Percentiles rank a stretch among this genome's conserved stretches.
These are phyloP conservation scores for Skeletonema costatum DNA, from an alignment of 108 stramenopile genomes.

Conservation along the genomic window DNA sequence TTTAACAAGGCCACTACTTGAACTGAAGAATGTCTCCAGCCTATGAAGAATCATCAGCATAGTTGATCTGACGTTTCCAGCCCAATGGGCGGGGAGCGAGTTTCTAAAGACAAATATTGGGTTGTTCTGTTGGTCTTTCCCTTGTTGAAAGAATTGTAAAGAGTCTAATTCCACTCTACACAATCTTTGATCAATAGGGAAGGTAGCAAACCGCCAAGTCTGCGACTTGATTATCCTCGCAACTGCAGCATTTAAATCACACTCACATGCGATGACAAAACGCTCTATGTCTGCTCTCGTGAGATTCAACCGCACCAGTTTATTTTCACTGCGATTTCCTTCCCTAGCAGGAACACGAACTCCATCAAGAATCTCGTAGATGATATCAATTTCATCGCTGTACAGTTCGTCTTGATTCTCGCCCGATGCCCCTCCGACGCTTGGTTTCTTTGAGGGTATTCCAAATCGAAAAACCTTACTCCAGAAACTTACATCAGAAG, in stretches of 20 bases:
- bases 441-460: neutral
- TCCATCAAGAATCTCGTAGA: slow-evolving; percentile 43
- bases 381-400: slow-evolving; percentile 33
- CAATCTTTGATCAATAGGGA: slow-evolving; percentile 62
- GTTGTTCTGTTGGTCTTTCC: slow-evolving; percentile 53
- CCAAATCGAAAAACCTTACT: neutral
- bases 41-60: slow-evolving; percentile 59
- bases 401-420: slow-evolving; percentile 20
- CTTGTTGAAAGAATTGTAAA: slow-evolving; percentile 79
- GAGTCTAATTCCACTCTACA: slow-evolving; percentile 71
- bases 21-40: slow-evolving; percentile 50
- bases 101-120: slow-evolving; percentile 81
- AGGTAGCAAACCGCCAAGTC: slow-evolving; percentile 64
- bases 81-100: slow-evolving; percentile 66
- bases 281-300: slow-evolving; percentile 54
- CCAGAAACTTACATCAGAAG: neutral
- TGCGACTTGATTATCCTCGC: slow-evolving; percentile 60
- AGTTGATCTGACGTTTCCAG: slow-evolving; percentile 56
- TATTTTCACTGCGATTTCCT: slow-evolving; percentile 9
- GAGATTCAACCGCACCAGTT: slow-evolving; percentile 8
- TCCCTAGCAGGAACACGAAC: slow-evolving; percentile 8
- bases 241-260: slow-evolving; percentile 53
- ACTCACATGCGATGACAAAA: slow-evolving; percentile 42
- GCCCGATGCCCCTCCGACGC: neutral
- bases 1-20: slow-evolving; percentile 23